Percentiles rank a stretch among this genome's conserved stretches.
Evolutionary conservation across 768 basidiomycete genomes (phyloP).

Genomic region (Trametes cubensis): DNA sequence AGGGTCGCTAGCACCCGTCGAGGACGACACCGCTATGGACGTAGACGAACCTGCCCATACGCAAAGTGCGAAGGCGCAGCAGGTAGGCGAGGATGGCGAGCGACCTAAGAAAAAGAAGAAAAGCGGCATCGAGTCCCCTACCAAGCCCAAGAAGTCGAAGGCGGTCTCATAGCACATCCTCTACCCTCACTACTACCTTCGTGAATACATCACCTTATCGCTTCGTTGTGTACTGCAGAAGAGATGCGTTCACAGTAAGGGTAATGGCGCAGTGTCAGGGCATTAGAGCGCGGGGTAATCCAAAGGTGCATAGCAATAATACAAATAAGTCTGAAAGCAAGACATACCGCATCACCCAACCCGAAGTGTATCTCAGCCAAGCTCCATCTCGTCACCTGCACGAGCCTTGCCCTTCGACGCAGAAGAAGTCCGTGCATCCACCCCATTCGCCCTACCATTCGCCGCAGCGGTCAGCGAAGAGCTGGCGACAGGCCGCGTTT

Average conservation of each 20-base stretch:
- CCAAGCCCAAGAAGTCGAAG: slow-evolving; percentile 43
- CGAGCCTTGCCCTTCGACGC: slow-evolving; percentile 52
- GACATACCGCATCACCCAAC: not conserved
- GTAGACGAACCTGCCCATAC: slow-evolving; percentile 22
- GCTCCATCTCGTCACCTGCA: slow-evolving; percentile 67
- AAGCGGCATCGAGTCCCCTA: slow-evolving; percentile 45
- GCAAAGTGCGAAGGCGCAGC: not conserved
- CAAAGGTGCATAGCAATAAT: slow-evolving; percentile 26
- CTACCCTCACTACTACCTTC: too few relatives aligned
- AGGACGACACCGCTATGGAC: slow-evolving; percentile 31
- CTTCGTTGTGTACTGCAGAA: not conserved
- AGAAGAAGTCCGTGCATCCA: slow-evolving; percentile 25
- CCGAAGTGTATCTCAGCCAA: slow-evolving; percentile 44
- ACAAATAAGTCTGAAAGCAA: slow-evolving; percentile 28
- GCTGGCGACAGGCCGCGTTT: slow-evolving; percentile 25
- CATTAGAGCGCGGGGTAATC: slow-evolving; percentile 15
- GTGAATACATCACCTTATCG: too few relatives aligned
- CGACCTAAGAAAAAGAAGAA: slow-evolving; percentile 45
- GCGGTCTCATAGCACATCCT: slow-evolving; percentile 5
- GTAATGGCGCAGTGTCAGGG: not conserved
- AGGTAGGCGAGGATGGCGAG: slow-evolving; percentile 5
- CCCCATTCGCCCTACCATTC: slow-evolving; percentile 12
- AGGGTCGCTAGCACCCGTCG: slow-evolving; percentile 47
- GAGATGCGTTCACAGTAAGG: not conserved
- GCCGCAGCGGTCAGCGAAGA: not conserved